Base-by-base conservation (phyloP, 805 yeast species). In the Scheffersomyces amazonensis region DNA sequence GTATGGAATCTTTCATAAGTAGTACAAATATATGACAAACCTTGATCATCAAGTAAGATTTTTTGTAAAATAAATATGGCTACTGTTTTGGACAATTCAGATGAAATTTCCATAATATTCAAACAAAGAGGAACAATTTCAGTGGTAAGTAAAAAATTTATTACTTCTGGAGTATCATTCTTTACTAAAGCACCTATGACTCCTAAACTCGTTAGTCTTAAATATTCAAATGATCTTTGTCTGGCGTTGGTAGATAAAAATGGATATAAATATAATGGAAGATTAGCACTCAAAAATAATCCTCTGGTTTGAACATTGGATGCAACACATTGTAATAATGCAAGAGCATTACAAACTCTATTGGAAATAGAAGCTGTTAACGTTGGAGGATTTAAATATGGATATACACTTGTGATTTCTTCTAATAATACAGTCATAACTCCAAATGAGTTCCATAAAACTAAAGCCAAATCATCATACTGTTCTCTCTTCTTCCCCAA, bases 161-260 rank as follows among this genome's bases (percentile, higher is more conserved):
- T 90, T 31, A 91, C 98, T 50, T 91, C 96, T 12, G 96, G 88
- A 3, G 96, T 86, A 55, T 91, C 99, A 60, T 90, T 91, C 53
- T 93, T 91, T 18, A 93, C 98, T 39, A 91, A 69, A 0, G 99
- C 98, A 16, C 99, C 99, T 57, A 91, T 87, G 5, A 91, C 99
- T 28, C 99, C 99, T 43, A 91, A 75, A 37, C 96, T 85, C 1
- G 99, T 93, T 47, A 91, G 75, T 46, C 98, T 75, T 53, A 91
- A 74, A 58, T 93, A 93, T 63, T 91, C 99, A 67, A 91, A 93
- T 7, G 96, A 86, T 47, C 96, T 75, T 49, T 88, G 90, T 57
- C 90, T 84, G 25, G 96, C 87, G 47, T 86, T 86, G 3, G 98
- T 90, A 55, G 89, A 88, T 55, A 91, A 74, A 54, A 91, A 91